Base-by-base conservation (phyloP, 768 basidiomycete species). In the Pleurotus giganteus region DNA sequence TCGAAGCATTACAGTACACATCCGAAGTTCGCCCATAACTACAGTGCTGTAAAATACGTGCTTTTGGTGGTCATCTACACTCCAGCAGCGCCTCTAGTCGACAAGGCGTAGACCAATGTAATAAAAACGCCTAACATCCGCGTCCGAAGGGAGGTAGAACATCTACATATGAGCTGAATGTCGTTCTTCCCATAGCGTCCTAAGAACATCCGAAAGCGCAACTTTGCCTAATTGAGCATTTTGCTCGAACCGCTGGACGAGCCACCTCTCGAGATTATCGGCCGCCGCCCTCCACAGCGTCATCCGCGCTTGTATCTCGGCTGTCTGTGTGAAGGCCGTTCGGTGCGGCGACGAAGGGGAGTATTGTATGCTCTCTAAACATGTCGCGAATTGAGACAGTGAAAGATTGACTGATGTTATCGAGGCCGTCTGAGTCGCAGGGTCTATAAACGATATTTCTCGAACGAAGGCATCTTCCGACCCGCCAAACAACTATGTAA, bases 381-480 rank as follows among this genome's bases (percentile, higher is more conserved):
- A 96, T 34, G 88, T 91, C 58, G 92, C 89, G 63, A 96, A 94
- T 72, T 96, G 92, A n/a, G 93, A 94, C 26, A 97, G 74, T 11
- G 91, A 91, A 47, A 98, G 86, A 74, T 98, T 98, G 71, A 94
- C 88, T 26, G 93, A 94, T 31, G 91, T 91, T 59, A 93, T 89
- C 36, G 88, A 88, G 44, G 90, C 88, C 28, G 79, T 84, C 71
- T 89, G 88, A 23, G 79, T 84, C 56, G 82, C 74, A 1, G 95
- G 95, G 70, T 97, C 92, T 32, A 96, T 79, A 66, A 95, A 96
- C 4, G 93, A 92, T 61, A 97, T 88, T 72, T 98, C 95, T 43
- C 95, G 86, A 1, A 97, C 91, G 65, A 90, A 97, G 8, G 95
- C 94, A 63, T 94, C 91, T 73, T 94, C 91, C 58, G 92, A 92